phyloP scores from a whole-genome alignment of 768 basidiomycete genomes.

The Dacryopinax primogenitus region DNA sequence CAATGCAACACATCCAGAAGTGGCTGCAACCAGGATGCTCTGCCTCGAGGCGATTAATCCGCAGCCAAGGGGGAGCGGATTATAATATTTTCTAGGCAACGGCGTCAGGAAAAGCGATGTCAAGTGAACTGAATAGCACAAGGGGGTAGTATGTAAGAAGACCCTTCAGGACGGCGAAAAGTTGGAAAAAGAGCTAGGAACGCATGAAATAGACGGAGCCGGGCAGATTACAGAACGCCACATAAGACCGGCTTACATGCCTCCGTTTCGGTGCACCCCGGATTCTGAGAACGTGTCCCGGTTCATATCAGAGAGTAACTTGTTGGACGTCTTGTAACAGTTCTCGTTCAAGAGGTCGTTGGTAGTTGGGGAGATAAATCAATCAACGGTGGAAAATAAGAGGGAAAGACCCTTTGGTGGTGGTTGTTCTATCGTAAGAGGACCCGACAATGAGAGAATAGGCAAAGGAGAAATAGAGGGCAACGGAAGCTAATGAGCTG shows the following conservation, averaged over 20 bases:
- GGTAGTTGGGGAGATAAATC: not conserved
- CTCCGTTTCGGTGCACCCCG: constrained; percentile 5
- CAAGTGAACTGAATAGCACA: not conserved
- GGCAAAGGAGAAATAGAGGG: not conserved
- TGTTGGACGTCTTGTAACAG: not conserved
- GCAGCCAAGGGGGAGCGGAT: not conserved
- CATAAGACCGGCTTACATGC: not conserved
- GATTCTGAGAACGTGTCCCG: too few relatives aligned
- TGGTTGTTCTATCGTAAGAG: not conserved
- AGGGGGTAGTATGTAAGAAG: not conserved
- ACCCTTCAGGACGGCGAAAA: not conserved
- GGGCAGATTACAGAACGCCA: not conserved
- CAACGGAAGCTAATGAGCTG: constrained; percentile 8
- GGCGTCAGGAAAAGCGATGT: not conserved
- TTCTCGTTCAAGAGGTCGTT: not conserved
- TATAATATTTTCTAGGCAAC: not conserved
- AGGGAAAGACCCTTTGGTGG: not conserved
- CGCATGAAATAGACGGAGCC: not conserved
- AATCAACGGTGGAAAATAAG: not conserved
- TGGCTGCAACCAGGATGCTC: not conserved
- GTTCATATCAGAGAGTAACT: too few relatives aligned
- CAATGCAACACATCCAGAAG: not conserved
- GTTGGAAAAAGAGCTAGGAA: not conserved
- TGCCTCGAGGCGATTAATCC: not conserved
- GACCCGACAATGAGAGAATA: constrained; percentile 8